These are phyloP conservation scores for Hirsutella minnesotensis DNA, from an alignment of 2,329 filamentous ascomycete genomes.

Conservation along the genomic window DNA sequence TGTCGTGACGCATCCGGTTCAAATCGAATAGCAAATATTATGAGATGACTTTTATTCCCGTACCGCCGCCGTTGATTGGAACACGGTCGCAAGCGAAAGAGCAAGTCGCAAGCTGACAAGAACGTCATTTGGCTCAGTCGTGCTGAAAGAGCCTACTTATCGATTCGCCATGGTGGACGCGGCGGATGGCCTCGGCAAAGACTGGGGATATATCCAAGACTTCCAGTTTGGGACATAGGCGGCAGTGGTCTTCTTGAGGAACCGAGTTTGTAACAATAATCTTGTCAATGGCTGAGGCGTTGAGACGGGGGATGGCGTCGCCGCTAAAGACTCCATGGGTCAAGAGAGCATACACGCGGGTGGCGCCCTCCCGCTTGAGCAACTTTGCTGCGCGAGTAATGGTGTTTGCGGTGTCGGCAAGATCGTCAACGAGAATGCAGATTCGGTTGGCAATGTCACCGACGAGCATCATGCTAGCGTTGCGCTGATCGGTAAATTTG, in stretches of 20 bases:
- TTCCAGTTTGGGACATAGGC: slow-evolving; percentile 76
- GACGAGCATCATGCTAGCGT: slow-evolving; percentile 92
- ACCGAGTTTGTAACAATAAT: slow-evolving; percentile 94
- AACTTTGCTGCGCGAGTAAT: slow-evolving; percentile 93
- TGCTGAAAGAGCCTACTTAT: slow-evolving; percentile 78
- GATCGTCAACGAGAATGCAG: slow-evolving; percentile 85
- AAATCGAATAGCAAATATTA: too few species aligned
- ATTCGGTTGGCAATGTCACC: slow-evolving; percentile 71
- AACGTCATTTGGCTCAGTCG: slow-evolving; percentile 7
- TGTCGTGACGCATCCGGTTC: too few species aligned
- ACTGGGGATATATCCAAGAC: slow-evolving; percentile 81
- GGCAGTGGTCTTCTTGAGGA: slow-evolving; percentile 71
- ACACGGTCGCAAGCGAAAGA: too few species aligned
- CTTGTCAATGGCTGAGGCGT: slow-evolving; percentile 84
- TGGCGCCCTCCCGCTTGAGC: slow-evolving; percentile 92
- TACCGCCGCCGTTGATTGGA: too few species aligned
- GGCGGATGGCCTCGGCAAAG: slow-evolving; percentile 89
- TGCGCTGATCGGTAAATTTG: slow-evolving; percentile 76
- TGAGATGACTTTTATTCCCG: too few species aligned
- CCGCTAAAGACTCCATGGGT: slow-evolving; percentile 94
- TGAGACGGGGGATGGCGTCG: slow-evolving; percentile 88
- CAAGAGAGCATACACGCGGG: slow-evolving; percentile 78
- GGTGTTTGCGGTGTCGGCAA: slow-evolving; percentile 93
- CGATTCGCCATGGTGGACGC: slow-evolving; percentile 94
- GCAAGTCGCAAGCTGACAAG: too few species aligned